These are phyloP conservation scores for Curvularia verruculosa DNA, from an alignment of 2,329 filamentous ascomycete species.

Conservation along the genomic window DNA sequence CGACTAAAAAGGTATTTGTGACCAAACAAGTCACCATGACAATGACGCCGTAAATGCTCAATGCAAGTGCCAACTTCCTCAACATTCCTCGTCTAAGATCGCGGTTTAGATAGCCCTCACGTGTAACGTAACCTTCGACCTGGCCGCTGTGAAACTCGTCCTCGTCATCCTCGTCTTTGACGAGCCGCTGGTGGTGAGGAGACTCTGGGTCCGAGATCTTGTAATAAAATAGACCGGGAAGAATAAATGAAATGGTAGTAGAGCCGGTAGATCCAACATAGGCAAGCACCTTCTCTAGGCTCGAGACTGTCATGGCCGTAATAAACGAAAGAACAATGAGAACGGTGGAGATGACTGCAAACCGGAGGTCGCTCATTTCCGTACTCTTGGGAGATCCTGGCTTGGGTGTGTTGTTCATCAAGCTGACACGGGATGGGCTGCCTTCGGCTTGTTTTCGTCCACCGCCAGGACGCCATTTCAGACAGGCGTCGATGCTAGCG, in stretches of 20 bases:
- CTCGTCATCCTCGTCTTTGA: constrained; percentile 92
- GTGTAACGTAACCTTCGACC: constrained; percentile 53
- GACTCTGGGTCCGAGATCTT: constrained; percentile 94
- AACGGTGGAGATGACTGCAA: constrained; percentile 84
- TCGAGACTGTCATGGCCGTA: constrained; percentile 88
- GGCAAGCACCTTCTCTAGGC: constrained; percentile 86
- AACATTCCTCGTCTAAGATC: constrained; percentile 69
- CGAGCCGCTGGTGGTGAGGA: constrained; percentile 79
- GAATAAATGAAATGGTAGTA: constrained; percentile 95
- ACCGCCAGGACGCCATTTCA: constrained; percentile 78
- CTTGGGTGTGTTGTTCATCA: constrained; percentile 49
- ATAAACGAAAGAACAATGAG: constrained; percentile 86
- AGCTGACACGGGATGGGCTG: constrained; percentile 53
- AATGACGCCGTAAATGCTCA: constrained; percentile 81
- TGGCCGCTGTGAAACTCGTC: constrained; percentile 64
- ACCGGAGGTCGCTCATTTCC: constrained; percentile 82
- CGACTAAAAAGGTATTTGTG: constrained; percentile 82
- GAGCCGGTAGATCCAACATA: constrained; percentile 95
- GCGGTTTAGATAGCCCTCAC: constrained; percentile 60
- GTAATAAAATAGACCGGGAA: constrained; percentile 96
- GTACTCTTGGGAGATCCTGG: constrained; percentile 38
- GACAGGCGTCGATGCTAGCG: constrained; percentile 91
- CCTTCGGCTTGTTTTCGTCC: constrained; percentile 41
- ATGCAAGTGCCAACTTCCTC: constrained; percentile 72
- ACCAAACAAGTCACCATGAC: constrained; percentile 90